Evolutionary conservation across 2,329 filamentous ascomycete genomes (phyloP), one percentile per base, ranked within the genome.

Genomic region (Microascus cirrosus): DNA sequence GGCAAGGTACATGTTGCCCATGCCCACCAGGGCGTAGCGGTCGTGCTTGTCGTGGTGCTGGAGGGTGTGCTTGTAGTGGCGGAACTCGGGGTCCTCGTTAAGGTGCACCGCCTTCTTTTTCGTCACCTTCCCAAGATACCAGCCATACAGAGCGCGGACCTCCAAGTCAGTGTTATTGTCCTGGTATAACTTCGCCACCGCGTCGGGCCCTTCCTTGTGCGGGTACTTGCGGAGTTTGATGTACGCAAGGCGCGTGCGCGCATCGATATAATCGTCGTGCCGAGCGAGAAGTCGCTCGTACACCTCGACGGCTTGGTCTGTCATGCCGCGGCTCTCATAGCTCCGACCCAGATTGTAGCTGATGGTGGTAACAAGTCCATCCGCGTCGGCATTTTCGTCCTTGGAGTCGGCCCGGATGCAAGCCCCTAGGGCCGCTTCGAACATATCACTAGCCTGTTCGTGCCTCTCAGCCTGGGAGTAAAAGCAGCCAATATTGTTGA

Each of bases 401-500:
- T 84, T 86, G 65, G 90, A 86, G 53, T 85, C 84, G 61, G 90
- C 86, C 64, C 88, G 87, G 64, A 95, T 85, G 67, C 92, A 96
- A 18, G 93, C 90, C 61, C 87, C 87, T 57, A 99, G 75, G 0
- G 92, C 94, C n/a, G 89, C 85, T 70, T 99, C 90, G 68, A 97
- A 99, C 73, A 95, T 81, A 55, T 93, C 86, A 63, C 89, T 86
- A 24, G 94, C 92, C 61, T 84, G 78, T 22, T 87, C 83, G 62
- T 88, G 85, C 67, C 90, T 91, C 65, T 95, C 91, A 2, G 85
- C 81, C 68, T 96, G 91, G 63, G 90, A 96, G 64, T 95, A 84
- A 73, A 97, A 97, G 71, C 92, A 96, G 5, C 90, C 94, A 68
- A 97, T 95, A 69, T 99, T 99, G 77, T 97, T 99, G 51, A 99